Base-by-base conservation (phyloP, 2,329 filamentous ascomycete genomes). In the Fusarium dimerum region DNA sequence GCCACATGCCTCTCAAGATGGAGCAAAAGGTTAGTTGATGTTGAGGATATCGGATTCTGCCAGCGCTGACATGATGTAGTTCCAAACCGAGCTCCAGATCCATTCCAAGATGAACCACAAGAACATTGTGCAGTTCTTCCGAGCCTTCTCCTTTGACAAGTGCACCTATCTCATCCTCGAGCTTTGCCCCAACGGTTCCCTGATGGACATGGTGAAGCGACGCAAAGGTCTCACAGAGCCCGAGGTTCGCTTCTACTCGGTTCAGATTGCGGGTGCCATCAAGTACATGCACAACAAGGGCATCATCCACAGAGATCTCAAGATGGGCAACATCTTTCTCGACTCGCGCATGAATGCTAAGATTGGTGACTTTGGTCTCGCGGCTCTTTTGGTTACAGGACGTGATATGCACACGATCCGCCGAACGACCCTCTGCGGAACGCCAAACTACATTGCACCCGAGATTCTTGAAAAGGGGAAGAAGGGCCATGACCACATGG, bases 201-300 rank as follows among this genome's bases (percentile, higher is more conserved):
- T 99, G 16, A 96, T 96, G 85, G 94, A 97, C 69, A 96, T 97
- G 87, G 90, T 97, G 57, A 95, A 95, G 76, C 90, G 89, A 66
- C 83, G 94, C 63, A 94, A 90, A 69, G 92, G 88, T 49, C 79
- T 99, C 52, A 97, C 91, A 15, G 89, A 97, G 70, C 92, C 94
- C 1, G 94, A 99, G 73, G 92, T 97, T 45, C 85, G 94, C 59
- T 91, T 92, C 64, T 96, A 96, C 71, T 88, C 94, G 55, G 86
- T 99, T 40, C 94, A 99, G 72, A 92, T 97, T 54, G 91, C 93
- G 60, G 94, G 94, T 36, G 94, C 94, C 38, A 93, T 99, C 73
- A 97, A 97, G 73, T 99, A 99, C 69, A 89, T 99, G 78, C 95
- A 99, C 72, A 86, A 86, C 66, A 89, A 95, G 69, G 94, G 93